Base-by-base conservation (phyloP, 1,284 basidiomycete species). In the Fomitopsis pinicola region DNA sequence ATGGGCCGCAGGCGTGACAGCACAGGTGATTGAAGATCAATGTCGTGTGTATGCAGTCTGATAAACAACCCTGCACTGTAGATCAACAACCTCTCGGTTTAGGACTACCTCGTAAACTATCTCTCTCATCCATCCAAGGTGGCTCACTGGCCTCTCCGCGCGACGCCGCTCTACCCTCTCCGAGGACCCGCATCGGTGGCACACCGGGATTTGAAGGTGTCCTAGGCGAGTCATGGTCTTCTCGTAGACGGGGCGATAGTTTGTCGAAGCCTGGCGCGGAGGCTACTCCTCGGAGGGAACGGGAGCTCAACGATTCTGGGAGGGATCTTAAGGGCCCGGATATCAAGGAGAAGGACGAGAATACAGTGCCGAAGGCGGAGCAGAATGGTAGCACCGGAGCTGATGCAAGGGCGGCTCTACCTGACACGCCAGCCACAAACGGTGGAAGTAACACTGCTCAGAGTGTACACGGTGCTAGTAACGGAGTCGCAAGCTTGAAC, bases 161-260 rank as follows among this genome's bases (percentile, higher is more conserved):
- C 59, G 88, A 88, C 46, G 68, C 73, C 22, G 78, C 77, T 8
- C 75, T 86, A 58, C 80, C 84, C 53, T 89, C 89, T 38, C 88
- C 89, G 67, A 86, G 89, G 55, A 81, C 79, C 57, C 83, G 89
- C 63, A 76, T 82, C 62, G 85, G 84, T 30, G 79, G 80, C 63
- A 75, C 80, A 22, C 77, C 83, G 61, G 81, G 81, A 58, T 89
- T 92, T 67, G 89, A 92, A 68, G 88, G 88, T n/a, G 82, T 91
- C 15, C 75, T 91, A 55, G 85, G 83, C 52, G 89, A 90, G 60
- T 82, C 86, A 38, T 89, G 88, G 89, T 73, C 80, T 22, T 77
- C 85, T 19, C 79, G 85, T 64, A 79, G 86, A 67, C 83, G 86
- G 45, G 75, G 81, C 19, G 83, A 85, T 67, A 77, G 78, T 44